phyloP scores from a whole-genome alignment of 495 filamentous ascomycete genomes.

The Bacidia gigantensis region DNA sequence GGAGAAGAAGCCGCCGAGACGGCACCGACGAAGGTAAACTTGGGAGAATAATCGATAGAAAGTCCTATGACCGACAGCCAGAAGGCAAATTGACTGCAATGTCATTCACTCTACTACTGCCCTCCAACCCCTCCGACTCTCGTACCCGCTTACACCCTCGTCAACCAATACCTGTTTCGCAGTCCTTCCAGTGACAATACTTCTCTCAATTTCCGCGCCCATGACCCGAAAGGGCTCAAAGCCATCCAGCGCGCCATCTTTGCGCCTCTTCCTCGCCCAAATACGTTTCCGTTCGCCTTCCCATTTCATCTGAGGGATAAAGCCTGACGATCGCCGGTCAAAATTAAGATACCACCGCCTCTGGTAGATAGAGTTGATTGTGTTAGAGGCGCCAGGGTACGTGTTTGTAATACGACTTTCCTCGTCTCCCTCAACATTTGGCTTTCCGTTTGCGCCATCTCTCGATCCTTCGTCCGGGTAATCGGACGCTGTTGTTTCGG shows the following conservation, averaged over 20 bases:
- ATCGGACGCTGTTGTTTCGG: neutral
- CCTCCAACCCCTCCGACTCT: conserved; percentile 43
- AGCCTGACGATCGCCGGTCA: conserved; percentile 41
- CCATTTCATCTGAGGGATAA: conserved; percentile 21
- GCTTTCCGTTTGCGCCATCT: neutral
- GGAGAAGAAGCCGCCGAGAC: neutral
- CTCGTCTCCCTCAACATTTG: conserved; percentile 23
- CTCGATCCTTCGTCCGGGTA: conserved; percentile 10
- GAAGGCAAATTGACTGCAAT: too few relatives aligned
- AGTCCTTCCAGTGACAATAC: conserved; percentile 46
- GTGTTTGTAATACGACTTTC: conserved; percentile 47
- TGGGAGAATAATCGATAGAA: neutral
- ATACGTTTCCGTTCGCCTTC: conserved; percentile 11
- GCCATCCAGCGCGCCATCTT: conserved; percentile 13
- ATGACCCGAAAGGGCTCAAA: conserved; percentile 47
- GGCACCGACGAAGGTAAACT: neutral
- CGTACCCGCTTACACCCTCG: conserved; percentile 41
- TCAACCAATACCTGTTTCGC: conserved; percentile 43
- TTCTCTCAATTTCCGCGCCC: conserved; percentile 43
- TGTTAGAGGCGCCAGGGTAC: conserved; percentile 48
- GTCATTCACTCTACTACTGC: conserved; percentile 36
- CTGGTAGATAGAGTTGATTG: conserved; percentile 49
- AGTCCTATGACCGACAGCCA: too few relatives aligned
- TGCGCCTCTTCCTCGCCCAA: conserved; percentile 17
- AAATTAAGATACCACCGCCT: conserved; percentile 48